Evolutionary conservation across 2,329 filamentous ascomycete genomes (phyloP).

Genomic region (Pseudogymnoascus sp.): DNA sequence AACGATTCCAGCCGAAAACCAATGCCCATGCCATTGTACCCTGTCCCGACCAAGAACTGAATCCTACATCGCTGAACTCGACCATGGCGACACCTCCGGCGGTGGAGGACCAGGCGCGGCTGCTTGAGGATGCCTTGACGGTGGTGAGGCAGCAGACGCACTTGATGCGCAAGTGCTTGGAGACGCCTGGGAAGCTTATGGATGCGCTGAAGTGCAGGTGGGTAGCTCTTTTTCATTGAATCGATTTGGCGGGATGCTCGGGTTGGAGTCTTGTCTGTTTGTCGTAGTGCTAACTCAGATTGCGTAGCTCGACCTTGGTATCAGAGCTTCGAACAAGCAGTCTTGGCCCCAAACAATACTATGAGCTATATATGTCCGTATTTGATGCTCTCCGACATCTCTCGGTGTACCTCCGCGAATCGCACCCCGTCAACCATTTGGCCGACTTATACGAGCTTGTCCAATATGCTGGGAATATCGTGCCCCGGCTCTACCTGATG

Average conservation of each 20-base stretch:
- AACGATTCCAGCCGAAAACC: neutral
- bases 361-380: slow-evolving; percentile 98
- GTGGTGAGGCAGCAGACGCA: slow-evolving; percentile 95
- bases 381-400: slow-evolving; percentile 97
- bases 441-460: slow-evolving; percentile 97
- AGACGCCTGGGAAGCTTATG: slow-evolving; percentile 97
- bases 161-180: slow-evolving; percentile 95
- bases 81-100: slow-evolving; percentile 48
- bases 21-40: neutral
- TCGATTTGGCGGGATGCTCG: slow-evolving; percentile 11
- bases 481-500: slow-evolving; percentile 95
- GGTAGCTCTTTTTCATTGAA: slow-evolving; percentile 28
- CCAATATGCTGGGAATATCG: slow-evolving; percentile 96
- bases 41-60: neutral
- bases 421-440: slow-evolving; percentile 94
- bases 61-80: slow-evolving; percentile 11
- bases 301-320: slow-evolving; percentile 79
- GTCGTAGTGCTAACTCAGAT: slow-evolving; percentile 24
- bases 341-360: slow-evolving; percentile 98
- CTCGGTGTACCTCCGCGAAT: slow-evolving; percentile 92
- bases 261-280: slow-evolving; percentile 10
- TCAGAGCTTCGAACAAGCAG: slow-evolving; percentile 97
- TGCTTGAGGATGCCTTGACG: slow-evolving; percentile 93
- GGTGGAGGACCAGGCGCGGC: slow-evolving; percentile 74
- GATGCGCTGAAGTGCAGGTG: slow-evolving; percentile 99